Evolutionary conservation across 352 stramenopile species (phyloP).

Genomic region (Globisporangium cylindrosporum): DNA sequence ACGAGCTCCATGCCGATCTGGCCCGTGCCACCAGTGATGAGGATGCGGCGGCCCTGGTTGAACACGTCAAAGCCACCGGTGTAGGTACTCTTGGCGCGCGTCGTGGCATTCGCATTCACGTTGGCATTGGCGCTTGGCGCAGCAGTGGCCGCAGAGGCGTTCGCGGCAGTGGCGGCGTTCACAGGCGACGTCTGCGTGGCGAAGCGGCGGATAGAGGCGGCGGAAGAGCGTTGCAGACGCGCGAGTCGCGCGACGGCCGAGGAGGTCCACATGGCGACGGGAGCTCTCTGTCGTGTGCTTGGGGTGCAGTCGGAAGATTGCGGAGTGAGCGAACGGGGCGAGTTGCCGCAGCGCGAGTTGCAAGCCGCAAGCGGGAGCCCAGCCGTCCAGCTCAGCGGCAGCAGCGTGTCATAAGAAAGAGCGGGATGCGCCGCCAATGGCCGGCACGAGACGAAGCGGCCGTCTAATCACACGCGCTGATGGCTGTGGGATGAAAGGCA

Average conservation of each 20-base stretch:
- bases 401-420: conserved; percentile 5
- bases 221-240: conserved; percentile 7
- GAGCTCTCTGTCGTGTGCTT: neutral
- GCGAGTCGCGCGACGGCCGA: conserved; percentile 13
- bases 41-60: conserved; percentile 55
- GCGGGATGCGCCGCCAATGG: neutral
- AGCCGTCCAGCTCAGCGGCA: neutral
- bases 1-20: conserved; percentile 88
- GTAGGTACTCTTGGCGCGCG: conserved; percentile 35
- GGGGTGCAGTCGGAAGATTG: neutral
- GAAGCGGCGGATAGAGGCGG: conserved; percentile 5
- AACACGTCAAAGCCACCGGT: conserved; percentile 53
- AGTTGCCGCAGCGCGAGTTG: neutral
- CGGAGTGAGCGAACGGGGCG: conserved; percentile 3
- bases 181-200: conserved; percentile 13
- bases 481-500: conserved; percentile 6
- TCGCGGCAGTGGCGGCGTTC: conserved; percentile 14
- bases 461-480: conserved; percentile 10
- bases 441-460: conserved; percentile 1
- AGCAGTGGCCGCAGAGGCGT: conserved; percentile 9
- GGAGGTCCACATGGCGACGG: conserved; percentile 14
- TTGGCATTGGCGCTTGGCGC: conserved; percentile 6
- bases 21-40: conserved; percentile 77
- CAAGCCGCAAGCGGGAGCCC: neutral
- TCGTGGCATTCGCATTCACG: conserved; percentile 8